A percentile compares a stretch with the other conserved stretches of the same genome.
Evolutionary conservation across 148 eudicot genomes (phyloP).

Genomic region (Rhododendron mucronatum): DNA sequence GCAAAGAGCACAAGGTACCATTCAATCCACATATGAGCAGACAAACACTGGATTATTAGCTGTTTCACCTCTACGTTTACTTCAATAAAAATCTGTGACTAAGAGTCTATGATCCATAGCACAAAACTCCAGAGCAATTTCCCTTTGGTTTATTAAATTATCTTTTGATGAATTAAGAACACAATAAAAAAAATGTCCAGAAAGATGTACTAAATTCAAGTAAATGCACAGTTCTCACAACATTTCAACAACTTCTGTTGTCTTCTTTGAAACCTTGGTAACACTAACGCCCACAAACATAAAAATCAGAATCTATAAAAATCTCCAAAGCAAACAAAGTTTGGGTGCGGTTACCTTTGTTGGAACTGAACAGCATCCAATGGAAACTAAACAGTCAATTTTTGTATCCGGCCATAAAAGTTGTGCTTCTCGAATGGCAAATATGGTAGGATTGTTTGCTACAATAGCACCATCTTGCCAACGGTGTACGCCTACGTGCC

Average conservation of each 20-base stretch:
- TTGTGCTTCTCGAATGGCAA: conserved; percentile 96
- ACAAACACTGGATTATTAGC: not conserved
- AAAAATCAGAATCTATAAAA: not conserved
- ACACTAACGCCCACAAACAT: not conserved
- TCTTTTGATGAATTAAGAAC: not conserved
- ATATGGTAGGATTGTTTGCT: conserved; percentile 96
- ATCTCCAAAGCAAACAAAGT: not conserved
- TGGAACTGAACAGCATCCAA: conserved; percentile 94
- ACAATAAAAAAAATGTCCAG: not conserved
- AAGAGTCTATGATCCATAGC: not conserved
- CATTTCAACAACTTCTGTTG: not conserved
- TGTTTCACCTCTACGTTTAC: not conserved
- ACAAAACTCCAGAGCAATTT: not conserved
- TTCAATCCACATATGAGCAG: not conserved
- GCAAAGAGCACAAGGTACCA: not conserved
- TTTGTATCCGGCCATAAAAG: conserved; percentile 96
- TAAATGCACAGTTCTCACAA: not conserved
- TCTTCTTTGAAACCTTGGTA: not conserved
- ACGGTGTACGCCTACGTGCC: conserved; percentile 56
- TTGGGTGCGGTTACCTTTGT: conserved; percentile 53
- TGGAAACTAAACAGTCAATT: conserved; percentile 86
- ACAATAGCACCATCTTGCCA: conserved; percentile 99
- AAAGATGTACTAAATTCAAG: not conserved
- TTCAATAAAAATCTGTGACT: not conserved
- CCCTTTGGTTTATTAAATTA: not conserved